Evolutionary conservation across 1,139 yeast species (phyloP), one percentile per base, ranked within the genome.

Genomic region (Nakaseomyces bracarensis): DNA sequence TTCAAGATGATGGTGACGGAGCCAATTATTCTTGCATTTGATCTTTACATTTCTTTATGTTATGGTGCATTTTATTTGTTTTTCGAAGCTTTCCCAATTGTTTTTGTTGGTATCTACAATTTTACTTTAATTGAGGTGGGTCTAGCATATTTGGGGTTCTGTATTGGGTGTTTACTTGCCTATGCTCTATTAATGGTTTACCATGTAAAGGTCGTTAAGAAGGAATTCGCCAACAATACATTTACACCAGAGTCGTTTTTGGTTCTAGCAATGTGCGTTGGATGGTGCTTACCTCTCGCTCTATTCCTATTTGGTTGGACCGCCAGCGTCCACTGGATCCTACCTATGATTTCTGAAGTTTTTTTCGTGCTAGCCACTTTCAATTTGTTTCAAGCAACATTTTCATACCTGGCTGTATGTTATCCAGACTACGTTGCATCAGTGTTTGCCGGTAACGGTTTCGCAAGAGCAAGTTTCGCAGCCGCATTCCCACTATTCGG

Each of bases 401-500:
- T 58, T 40, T 55, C 60, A 36, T 63, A 61, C 43, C 43, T 61
- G 38, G 57, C 59, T 2, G 45, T 53, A 36, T 62, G 65, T 2
- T 71, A 68, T 55, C 65, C 58, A 42, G 58, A 65, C 43, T 71
- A 67, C 51, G 58, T 72, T 52, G 82, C 81, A 0, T 74, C 82
- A 1, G 80, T 74, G 2, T 76, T 74, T 57, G 80, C 81, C 1
- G 71, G 76, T 22, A 75, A 75, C 51, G 75, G 69, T 11, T 63
- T 75, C 42, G 67, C 69, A 49, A 65, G 82, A 51, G 67, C 79
- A 1, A 16, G 34, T 11, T 53, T 63, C 35, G 48, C 51, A 0
- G 78, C 77, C 28, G 74, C 73, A 3, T 79, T 79, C 67, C 84
- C 85, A 34, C 61, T 79, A 39, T 77, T 79, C 54, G 82, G 79